phyloP scores from a whole-genome alignment of 345 rosid genomes.

The Physaria fendleri region DNA sequence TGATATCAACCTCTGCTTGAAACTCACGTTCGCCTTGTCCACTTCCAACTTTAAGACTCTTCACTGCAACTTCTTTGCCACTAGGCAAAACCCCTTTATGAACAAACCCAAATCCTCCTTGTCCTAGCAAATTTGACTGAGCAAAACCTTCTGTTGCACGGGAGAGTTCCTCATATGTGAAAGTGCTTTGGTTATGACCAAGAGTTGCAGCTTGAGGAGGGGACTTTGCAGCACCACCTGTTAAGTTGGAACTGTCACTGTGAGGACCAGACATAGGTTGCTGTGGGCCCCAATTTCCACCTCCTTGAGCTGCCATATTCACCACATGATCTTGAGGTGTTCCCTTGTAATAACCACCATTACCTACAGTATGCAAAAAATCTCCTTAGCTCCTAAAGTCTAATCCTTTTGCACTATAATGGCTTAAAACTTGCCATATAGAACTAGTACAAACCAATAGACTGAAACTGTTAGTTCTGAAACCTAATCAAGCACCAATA shows the following conservation, averaged over 20 bases:
- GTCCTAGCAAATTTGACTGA: conserved; percentile 54
- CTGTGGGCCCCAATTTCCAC: conserved; percentile 23
- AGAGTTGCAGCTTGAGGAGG: conserved; percentile 41
- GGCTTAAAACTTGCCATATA: neutral
- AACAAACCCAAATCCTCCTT: conserved; percentile 88
- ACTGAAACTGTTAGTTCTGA: neutral
- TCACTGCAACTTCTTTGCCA: conserved; percentile 83
- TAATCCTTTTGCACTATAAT: neutral
- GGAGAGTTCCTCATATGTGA: conserved; percentile 63
- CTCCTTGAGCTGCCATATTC: conserved; percentile 34
- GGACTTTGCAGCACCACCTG: conserved; percentile 40
- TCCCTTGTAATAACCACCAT: conserved; percentile 30
- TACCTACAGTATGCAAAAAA: conserved; percentile 26
- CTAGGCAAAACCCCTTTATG: conserved; percentile 67
- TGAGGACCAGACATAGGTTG: conserved; percentile 23
- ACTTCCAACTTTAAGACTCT: conserved; percentile 68
- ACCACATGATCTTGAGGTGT: conserved; percentile 15
- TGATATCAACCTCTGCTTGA: conserved; percentile 85
- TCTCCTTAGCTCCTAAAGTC: neutral
- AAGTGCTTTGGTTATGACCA: conserved; percentile 57
- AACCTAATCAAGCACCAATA: neutral
- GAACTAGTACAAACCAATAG: neutral
- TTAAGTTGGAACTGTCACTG: conserved; percentile 42
- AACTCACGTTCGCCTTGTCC: conserved; percentile 82
- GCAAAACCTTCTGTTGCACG: conserved; percentile 65